Percentiles rank a stretch among this genome's conserved stretches.
Evolutionary conservation across 106 monocot genomes (phyloP).

Genomic region (Dendrobium catenatum): DNA sequence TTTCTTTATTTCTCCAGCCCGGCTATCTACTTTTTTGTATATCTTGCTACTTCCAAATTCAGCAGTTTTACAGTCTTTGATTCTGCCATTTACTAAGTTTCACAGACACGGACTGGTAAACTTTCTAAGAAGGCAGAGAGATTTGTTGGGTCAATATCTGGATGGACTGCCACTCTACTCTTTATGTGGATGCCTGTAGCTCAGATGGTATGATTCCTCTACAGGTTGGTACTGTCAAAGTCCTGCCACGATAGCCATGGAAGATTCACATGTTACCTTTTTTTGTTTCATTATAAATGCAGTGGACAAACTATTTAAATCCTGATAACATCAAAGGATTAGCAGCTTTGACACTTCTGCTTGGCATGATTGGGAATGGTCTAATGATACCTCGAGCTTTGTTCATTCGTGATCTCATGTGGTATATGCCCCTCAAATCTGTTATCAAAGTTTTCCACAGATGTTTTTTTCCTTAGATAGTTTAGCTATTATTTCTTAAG

Average conservation of each 20-base stretch:
- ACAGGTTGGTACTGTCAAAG: not conserved
- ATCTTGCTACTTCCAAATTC: not conserved
- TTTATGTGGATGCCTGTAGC: slow-evolving; percentile 55
- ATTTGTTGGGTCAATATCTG: slow-evolving; percentile 47
- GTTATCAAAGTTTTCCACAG: not conserved
- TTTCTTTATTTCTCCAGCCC: no score
- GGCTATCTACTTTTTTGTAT: not conserved
- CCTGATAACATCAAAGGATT: slow-evolving; percentile 89
- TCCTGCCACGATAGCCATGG: not conserved
- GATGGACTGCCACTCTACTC: slow-evolving; percentile 52
- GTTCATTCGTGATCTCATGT: slow-evolving; percentile 95
- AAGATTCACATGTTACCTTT: not conserved
- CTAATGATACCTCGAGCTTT: slow-evolving; percentile 91
- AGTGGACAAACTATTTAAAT: slow-evolving; percentile 94
- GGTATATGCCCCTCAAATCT: slow-evolving; percentile 37
- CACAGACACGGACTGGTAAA: slow-evolving; percentile 40
- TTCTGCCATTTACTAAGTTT: slow-evolving; percentile 15
- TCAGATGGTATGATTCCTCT: slow-evolving; percentile 23
- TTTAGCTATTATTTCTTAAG: no score
- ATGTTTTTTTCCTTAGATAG: not conserved
- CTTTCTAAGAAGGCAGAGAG: slow-evolving; percentile 38
- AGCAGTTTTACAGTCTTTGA: slow-evolving; percentile 6
- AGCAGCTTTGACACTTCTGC: slow-evolving; percentile 76
- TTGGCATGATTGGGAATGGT: slow-evolving; percentile 91
- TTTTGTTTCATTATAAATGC: slow-evolving; percentile 4